Percentiles rank a stretch among this genome's conserved stretches.
Evolutionary conservation across 2,329 filamentous ascomycete species (phyloP).

Genomic region (Fusarium caatingaense): DNA sequence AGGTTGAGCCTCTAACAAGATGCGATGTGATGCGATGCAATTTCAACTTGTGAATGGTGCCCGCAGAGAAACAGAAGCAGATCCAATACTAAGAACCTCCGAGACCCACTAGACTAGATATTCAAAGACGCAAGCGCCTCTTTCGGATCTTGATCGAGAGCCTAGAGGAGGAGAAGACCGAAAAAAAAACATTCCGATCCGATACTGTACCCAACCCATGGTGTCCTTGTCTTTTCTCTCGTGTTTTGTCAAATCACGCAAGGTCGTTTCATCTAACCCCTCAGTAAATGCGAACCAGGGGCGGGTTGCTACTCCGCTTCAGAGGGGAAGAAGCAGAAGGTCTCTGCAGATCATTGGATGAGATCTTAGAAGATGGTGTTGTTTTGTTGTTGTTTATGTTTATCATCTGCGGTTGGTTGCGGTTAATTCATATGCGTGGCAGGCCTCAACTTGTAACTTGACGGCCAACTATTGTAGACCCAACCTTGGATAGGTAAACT

Average conservation of each 20-base stretch:
- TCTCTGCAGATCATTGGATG: slow-evolving; percentile 18
- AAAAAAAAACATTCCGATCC: slow-evolving; percentile 41
- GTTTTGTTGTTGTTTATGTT: slow-evolving; percentile 22
- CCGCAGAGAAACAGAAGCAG: slow-evolving; percentile 31
- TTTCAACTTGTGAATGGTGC: slow-evolving; percentile 46
- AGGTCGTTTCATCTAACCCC: slow-evolving; percentile 34
- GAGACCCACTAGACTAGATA: slow-evolving; percentile 39
- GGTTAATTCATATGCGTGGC: slow-evolving; percentile 12
- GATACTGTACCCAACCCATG: slow-evolving; percentile 41
- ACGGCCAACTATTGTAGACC: neutral
- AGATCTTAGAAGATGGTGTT: neutral
- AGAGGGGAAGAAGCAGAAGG: neutral
- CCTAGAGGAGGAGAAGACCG: slow-evolving; percentile 15
- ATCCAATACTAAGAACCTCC: slow-evolving; percentile 19
- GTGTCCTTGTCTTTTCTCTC: slow-evolving; percentile 10
- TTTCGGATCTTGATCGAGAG: slow-evolving; percentile 44
- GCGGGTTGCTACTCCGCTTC: slow-evolving; percentile 25
- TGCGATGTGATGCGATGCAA: slow-evolving; percentile 20
- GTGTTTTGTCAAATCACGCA: slow-evolving; percentile 28
- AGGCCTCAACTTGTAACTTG: slow-evolving; percentile 29
- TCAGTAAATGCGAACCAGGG: slow-evolving; percentile 35
- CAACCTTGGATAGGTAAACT: slow-evolving; percentile 2
- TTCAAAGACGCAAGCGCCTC: slow-evolving; percentile 43
- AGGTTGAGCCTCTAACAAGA: neutral
- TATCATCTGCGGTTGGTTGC: slow-evolving; percentile 13